phyloP scores from a whole-genome alignment of 768 basidiomycete genomes.

The Termitomyces sp. region DNA sequence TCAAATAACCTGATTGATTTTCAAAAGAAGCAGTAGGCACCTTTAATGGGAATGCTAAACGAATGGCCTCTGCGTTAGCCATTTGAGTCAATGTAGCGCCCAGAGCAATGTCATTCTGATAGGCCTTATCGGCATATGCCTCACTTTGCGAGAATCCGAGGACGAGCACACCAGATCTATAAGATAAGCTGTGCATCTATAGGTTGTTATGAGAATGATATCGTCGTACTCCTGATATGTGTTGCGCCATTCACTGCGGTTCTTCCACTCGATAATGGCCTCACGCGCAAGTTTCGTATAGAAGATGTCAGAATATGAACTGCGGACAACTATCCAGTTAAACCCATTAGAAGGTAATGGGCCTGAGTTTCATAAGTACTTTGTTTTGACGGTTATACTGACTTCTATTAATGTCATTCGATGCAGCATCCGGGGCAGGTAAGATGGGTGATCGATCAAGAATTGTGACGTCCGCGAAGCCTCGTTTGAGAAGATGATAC shows the following conservation, averaged over 20 bases:
- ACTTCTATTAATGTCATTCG: slow-evolving; percentile 50
- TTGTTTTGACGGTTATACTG: slow-evolving; percentile 6
- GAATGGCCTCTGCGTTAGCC: slow-evolving; percentile 31
- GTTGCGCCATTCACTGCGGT: slow-evolving; percentile 57
- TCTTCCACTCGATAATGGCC: slow-evolving; percentile 73
- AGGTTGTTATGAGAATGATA: slow-evolving; percentile 10
- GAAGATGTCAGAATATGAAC: slow-evolving; percentile 63
- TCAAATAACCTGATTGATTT: slow-evolving; percentile 53
- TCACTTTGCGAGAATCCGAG: slow-evolving; percentile 30
- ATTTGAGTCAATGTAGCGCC: slow-evolving; percentile 47
- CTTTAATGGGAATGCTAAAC: slow-evolving; percentile 39
- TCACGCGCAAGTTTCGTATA: slow-evolving; percentile 70
- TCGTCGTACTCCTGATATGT: slow-evolving; percentile 75
- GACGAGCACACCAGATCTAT: slow-evolving; percentile 66
- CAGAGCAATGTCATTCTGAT: slow-evolving; percentile 54
- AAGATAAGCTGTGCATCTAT: background rate
- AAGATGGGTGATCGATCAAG: slow-evolving; percentile 64
- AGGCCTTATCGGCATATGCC: slow-evolving; percentile 47
- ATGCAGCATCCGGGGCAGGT: slow-evolving; percentile 81
- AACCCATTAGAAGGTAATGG: background rate
- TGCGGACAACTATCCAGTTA: slow-evolving; percentile 54
- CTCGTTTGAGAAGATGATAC: slow-evolving; percentile 63
- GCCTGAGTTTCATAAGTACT: background rate
- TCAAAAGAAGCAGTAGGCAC: slow-evolving; percentile 32
- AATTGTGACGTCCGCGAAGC: slow-evolving; percentile 66